Percentiles rank a stretch among this genome's conserved stretches.
phyloP scores from a whole-genome alignment of 2,329 filamentous ascomycete genomes.

The Apiospora phragmitis region DNA sequence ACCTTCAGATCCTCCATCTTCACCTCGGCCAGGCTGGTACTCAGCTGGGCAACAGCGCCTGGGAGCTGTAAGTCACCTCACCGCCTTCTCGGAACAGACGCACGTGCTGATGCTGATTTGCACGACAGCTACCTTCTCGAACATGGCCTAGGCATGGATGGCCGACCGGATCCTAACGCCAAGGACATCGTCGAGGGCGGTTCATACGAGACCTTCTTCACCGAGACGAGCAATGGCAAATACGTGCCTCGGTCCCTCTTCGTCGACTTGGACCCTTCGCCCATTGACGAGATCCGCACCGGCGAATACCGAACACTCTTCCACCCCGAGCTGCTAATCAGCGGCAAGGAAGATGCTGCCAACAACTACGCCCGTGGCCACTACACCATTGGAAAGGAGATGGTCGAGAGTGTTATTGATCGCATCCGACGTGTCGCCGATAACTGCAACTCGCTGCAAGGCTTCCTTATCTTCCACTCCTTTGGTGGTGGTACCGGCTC shows the following conservation, averaged over 20 bases:
- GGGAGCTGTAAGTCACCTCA: conserved; percentile 66
- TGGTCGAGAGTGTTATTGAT: conserved; percentile 70
- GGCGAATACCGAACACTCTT: conserved; percentile 68
- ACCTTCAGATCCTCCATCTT: conserved; percentile 59
- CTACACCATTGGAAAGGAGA: conserved; percentile 77
- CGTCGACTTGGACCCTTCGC: conserved; percentile 71
- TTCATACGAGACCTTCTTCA: conserved; percentile 74
- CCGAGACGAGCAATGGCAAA: conserved; percentile 70
- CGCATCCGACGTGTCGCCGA: conserved; percentile 70
- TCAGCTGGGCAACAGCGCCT: conserved; percentile 74
- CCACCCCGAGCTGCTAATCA: conserved; percentile 71
- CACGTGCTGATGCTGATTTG: not conserved
- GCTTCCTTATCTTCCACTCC: conserved; percentile 75
- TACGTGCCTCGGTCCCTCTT: conserved; percentile 73
- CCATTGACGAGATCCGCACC: conserved; percentile 73
- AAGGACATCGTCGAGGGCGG: conserved; percentile 61
- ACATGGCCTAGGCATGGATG: conserved; percentile 67
- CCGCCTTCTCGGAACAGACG: conserved; percentile 17
- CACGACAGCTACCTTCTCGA: conserved; percentile 66
- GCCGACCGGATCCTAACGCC: conserved; percentile 61
- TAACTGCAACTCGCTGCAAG: conserved; percentile 72
- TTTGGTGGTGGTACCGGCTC: conserved; percentile 74
- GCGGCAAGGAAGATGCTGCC: conserved; percentile 75
- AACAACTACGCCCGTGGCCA: conserved; percentile 78
- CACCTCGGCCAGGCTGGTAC: conserved; percentile 69